Evolutionary conservation across 495 filamentous ascomycete genomes (phyloP), one percentile per base, ranked within the genome.

Genomic region (Aspergillus heteromorphus): DNA sequence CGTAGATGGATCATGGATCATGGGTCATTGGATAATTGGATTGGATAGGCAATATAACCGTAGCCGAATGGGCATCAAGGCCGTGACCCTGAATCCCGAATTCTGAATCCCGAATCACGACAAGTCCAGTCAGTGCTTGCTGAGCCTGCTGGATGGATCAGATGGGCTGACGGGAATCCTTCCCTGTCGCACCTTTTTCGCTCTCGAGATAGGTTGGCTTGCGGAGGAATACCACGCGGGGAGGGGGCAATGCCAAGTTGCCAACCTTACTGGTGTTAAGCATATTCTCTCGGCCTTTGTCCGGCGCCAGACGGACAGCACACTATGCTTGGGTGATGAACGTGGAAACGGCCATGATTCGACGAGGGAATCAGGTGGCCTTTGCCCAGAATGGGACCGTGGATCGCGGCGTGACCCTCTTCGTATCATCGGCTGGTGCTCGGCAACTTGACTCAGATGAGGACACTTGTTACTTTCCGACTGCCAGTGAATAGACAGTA

Each of bases 241-340:
- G 34, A 13, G 34, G 34, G 31, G 27, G 10, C 8, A 48, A 36
- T 59, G 57, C 57, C 57, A 59, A 59, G 57, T 55, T 59, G 62
- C 71, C 65, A 74, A 74, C 71, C 71, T 74, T 74, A 73, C 66
- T 71, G 60, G 68, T 65, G 69, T 74, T 74, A 74, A 74, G 71
- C 71, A 73, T 74, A 74, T 71, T 49, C 40, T 55, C 51, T 61
- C 55, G 59, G 59, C 40, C 51, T 55, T 61, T 61, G 52, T 48
- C 59, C 55, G 59, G 59, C 34, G 42, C 51, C 49, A 20, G 49
- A 48, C 49, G 36, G 34, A 36, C 19, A 48, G 45, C 43, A 57
- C 41, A 48, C 27, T 38, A 25, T 21, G 10, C 25, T 47, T 8
- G 10, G 23, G 14, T 21, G 2, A 45, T 3, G 20, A 23, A 19